A percentile compares a stretch with the other conserved stretches of the same genome.
phyloP scores from a whole-genome alignment of 2,329 filamentous ascomycete genomes.

The Aureobasidium musti region DNA sequence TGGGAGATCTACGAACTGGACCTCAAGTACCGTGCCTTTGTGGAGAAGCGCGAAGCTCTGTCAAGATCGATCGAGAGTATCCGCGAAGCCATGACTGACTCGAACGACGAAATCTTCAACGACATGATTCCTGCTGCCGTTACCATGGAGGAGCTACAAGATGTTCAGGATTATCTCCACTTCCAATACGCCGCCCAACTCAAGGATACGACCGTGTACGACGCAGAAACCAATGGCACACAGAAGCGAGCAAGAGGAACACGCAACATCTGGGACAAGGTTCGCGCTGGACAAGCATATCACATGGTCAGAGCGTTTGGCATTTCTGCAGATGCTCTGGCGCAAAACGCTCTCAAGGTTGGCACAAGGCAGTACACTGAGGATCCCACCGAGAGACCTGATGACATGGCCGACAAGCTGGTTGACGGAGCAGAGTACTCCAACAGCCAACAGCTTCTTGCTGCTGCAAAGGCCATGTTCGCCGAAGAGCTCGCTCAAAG shows the following conservation, averaged over 20 bases:
- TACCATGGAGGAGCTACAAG: conserved; percentile 93
- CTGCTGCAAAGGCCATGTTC: conserved; percentile 82
- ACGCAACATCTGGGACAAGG: conserved; percentile 77
- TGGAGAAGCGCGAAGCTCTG: conserved; percentile 87
- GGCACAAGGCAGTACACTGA: conserved; percentile 81
- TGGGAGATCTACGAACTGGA: conserved; percentile 96
- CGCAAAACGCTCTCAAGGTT: conserved; percentile 78
- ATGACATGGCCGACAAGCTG: conserved; percentile 82
- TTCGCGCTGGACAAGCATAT: conserved; percentile 77
- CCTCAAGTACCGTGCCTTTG: conserved; percentile 88
- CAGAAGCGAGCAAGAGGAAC: conserved; percentile 83
- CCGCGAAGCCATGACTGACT: conserved; percentile 48
- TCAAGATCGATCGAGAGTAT: conserved; percentile 65
- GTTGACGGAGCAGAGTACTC: conserved; percentile 70
- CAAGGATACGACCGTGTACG: conserved; percentile 71
- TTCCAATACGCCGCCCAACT: conserved; percentile 87
- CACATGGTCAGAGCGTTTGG: conserved; percentile 85
- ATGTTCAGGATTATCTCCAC: conserved; percentile 93
- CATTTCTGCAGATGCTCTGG: conserved; percentile 83
- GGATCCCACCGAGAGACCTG: conserved; percentile 75
- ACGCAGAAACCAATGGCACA: conserved; percentile 63
- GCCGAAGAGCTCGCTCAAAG: conserved; percentile 86
- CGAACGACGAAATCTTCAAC: conserved; percentile 74
- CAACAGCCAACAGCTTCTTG: conserved; percentile 73
- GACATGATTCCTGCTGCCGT: conserved; percentile 77